Base-by-base conservation (phyloP, 805 yeast genomes). In the Brettanomyces nanus region DNA sequence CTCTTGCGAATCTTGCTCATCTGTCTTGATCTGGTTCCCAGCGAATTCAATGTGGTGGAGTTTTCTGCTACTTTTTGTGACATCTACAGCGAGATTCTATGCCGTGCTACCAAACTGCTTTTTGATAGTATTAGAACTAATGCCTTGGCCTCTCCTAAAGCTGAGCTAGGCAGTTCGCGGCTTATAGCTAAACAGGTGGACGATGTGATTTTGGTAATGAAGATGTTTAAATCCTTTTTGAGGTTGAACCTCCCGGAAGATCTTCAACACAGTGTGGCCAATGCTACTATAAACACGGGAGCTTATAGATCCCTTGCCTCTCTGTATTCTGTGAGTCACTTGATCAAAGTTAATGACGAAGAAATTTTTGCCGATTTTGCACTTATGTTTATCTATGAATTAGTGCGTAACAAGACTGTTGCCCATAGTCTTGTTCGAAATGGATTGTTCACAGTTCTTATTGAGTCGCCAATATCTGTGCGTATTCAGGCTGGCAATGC, bases 401-500 rank as follows among this genome's bases (percentile, higher is more conserved):
- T 86, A 53, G 73, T 82, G 46, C 61, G 75, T 1, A 65, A 76
- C 9, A 76, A 74, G 31, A 61, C 59, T 1, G 69, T 86, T 46
- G 89, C 95, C 1, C 83, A 80, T 39, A 73, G 69, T 35, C 63
- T 87, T 35, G 69, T 83, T 11, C 53, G 69, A 3, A 63, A 70
- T 30, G 95, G 95, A 0, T 57, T 89, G 26, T 73, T 83, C 39
- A 65, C 77, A 3, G 77, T 77, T 4, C 60, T 89, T 29, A 69
- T 78, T 4, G 95, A 86, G 48, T 79, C 92, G 39, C 79, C 87
- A 5, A 67, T 85, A 1, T 80, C 95, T 0, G 58, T 67, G 19
- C 66, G 68, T 2, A 74, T 89, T 29, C 85, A 80, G 52, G 63
- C 68, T 4, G 95, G 95, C 0, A 70, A 70, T 6, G 58, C 85